Conservation (phyloP, 805 yeast species). For the Starmerella bombi region DNA sequence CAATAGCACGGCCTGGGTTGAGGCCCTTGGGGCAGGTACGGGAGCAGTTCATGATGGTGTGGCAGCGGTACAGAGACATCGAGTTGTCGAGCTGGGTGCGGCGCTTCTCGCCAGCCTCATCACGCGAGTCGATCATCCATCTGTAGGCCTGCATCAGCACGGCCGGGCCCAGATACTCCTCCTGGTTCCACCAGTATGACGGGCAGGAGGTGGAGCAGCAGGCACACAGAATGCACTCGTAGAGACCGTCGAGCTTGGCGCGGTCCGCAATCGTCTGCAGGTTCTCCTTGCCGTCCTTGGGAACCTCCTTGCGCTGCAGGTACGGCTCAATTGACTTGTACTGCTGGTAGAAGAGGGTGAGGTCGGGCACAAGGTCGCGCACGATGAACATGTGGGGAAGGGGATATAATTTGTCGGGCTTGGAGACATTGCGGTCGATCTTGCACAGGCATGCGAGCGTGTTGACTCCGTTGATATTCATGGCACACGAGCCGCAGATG, state of each 20-base stretch:
- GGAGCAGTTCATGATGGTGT: conserved; percentile 97
- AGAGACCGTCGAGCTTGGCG: conserved; percentile 89
- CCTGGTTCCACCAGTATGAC: conserved; percentile 99
- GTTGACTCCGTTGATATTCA: conserved; percentile 97
- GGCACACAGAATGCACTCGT: conserved; percentile 96
- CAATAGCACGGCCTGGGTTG: conserved; percentile 96
- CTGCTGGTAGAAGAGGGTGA: conserved; percentile 95
- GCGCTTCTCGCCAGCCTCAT: conserved; percentile 71
- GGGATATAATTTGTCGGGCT: conserved; percentile 82
- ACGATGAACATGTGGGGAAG: conserved; percentile 97
- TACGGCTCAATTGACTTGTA: conserved; percentile 96
- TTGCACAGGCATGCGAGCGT: conserved; percentile 94
- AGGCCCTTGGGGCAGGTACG: conserved; percentile 97
- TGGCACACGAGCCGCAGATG: conserved; percentile 98
- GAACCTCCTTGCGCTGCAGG: conserved; percentile 66
- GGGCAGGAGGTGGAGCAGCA: conserved; percentile 99
- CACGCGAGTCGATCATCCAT: conserved; percentile 97
- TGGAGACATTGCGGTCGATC: conserved; percentile 65
- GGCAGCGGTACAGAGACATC: conserved; percentile 97
- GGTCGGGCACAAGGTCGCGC: conserved; percentile 92
- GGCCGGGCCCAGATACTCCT: conserved; percentile 96
- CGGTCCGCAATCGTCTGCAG: conserved; percentile 85
- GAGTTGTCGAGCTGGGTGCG: conserved; percentile 86
- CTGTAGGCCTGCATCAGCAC: conserved; percentile 98
- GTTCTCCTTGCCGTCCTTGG: conserved; percentile 86